Conservation (phyloP, 2,329 filamentous ascomycete genomes). For the Epichloe glyceriae region DNA sequence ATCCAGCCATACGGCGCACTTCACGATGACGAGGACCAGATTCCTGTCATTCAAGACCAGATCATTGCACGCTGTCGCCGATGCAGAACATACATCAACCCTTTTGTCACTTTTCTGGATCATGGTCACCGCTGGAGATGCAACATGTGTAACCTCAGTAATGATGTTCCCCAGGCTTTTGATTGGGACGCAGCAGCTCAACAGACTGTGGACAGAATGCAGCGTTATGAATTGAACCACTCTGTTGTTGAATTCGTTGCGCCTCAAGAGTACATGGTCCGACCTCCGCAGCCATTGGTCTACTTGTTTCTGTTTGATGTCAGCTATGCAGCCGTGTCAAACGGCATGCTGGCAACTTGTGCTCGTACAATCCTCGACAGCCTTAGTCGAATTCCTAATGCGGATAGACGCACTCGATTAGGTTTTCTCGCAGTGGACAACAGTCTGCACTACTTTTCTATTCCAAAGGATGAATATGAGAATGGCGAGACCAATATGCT, state of each 20-base stretch:
- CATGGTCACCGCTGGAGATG: constrained; percentile 97
- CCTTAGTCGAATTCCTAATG: constrained; percentile 94
- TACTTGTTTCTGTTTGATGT: constrained; percentile 95
- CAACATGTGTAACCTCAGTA: constrained; percentile 99
- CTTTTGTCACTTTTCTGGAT: constrained; percentile 90
- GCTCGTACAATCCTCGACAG: constrained; percentile 91
- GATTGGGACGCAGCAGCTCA: constrained; percentile 93
- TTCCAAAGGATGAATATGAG: constrained; percentile 79
- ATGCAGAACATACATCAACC: constrained; percentile 95
- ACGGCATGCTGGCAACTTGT: constrained; percentile 79
- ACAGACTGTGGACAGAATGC: constrained; percentile 84
- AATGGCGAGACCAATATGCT: constrained; percentile 79
- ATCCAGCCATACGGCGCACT: constrained; percentile 92
- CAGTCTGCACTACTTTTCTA: constrained; percentile 88
- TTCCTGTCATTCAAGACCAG: constrained; percentile 90
- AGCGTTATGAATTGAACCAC: constrained; percentile 85
- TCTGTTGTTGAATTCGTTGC: constrained; percentile 96
- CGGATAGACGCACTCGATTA: constrained; percentile 78
- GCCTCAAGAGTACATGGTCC: constrained; percentile 98
- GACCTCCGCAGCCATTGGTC: constrained; percentile 86
- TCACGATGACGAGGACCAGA: constrained; percentile 80
- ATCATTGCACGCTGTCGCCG: constrained; percentile 93
- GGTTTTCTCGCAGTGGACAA: constrained; percentile 95
- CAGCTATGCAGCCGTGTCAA: constrained; percentile 80
- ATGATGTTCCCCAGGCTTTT: constrained; percentile 97